These are phyloP conservation scores for Vigna nakashimae DNA, from an alignment of 306 rosid genomes.

Conservation along the genomic window DNA sequence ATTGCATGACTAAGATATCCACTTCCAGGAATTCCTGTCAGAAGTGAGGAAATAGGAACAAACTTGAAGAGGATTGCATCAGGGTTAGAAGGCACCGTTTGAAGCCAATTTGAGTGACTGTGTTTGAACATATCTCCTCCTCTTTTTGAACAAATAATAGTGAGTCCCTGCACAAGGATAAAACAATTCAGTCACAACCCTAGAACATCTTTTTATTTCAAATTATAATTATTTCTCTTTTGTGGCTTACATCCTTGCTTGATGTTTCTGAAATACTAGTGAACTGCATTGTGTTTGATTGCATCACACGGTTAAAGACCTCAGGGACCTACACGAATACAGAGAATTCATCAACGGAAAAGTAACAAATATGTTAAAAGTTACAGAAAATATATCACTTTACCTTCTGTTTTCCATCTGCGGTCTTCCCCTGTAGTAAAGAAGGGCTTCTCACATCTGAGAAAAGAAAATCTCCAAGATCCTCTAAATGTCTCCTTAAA, in stretches of 20 bases:
- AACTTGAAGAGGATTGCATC: constrained; percentile 93
- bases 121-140: constrained; percentile 86
- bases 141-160: constrained; percentile 81
- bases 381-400: constrained; percentile 23
- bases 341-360: constrained; percentile 36
- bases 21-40: constrained; percentile 93
- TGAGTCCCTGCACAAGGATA: constrained; percentile 78
- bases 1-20: constrained; percentile 99
- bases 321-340: constrained; percentile 77
- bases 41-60: constrained; percentile 93
- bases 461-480: constrained; percentile 90
- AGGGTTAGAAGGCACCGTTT: constrained; percentile 88
- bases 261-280: constrained; percentile 86
- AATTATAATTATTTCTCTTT: constrained; percentile 39
- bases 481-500: constrained; percentile 83
- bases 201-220: constrained; percentile 25
- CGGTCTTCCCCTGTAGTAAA: constrained; percentile 66
- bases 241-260: constrained; percentile 89
- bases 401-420: constrained; percentile 80
- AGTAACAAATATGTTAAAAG: neutral
- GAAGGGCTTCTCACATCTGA: constrained; percentile 89
- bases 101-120: constrained; percentile 91
- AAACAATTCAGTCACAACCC: constrained; percentile 34
- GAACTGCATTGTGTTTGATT: constrained; percentile 81
- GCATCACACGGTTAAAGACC: constrained; percentile 83